Evolutionary conservation across 768 basidiomycete species (phyloP).

Genomic region (Termitomyces sp.): DNA sequence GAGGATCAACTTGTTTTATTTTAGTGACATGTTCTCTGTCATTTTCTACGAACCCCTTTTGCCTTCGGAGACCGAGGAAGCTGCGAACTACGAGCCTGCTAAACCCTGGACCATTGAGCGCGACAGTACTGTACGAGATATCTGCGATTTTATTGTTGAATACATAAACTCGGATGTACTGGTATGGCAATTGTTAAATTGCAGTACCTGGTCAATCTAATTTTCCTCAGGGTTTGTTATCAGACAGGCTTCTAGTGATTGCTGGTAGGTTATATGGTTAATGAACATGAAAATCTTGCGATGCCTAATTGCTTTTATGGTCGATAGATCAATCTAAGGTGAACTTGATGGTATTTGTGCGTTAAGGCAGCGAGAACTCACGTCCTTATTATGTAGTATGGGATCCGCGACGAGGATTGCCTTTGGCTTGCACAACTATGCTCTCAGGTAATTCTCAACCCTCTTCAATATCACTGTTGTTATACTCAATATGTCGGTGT

Average conservation of each 20-base stretch:
- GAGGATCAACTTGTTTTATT: conserved; percentile 2
- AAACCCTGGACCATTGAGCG: conserved; percentile 33
- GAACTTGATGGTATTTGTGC: conserved; percentile 6
- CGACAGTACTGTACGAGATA: conserved; percentile 57
- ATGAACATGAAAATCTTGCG: background rate
- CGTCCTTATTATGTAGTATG: conserved; percentile 35
- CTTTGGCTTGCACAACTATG: conserved; percentile 55
- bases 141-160: conserved; percentile 77
- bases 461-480: too few relatives aligned
- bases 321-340: conserved; percentile 66
- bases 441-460: conserved; percentile 31
- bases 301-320: background rate
- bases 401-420: conserved; percentile 56
- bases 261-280: conserved; percentile 42
- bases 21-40: conserved; percentile 62
- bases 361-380: background rate
- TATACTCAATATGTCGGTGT: background rate
- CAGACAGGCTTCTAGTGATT: conserved; percentile 62
- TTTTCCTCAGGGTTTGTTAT: conserved; percentile 53
- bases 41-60: conserved; percentile 51
- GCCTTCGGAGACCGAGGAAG: conserved; percentile 39
- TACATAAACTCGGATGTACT: conserved; percentile 81
- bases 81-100: conserved; percentile 45
- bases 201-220: background rate
- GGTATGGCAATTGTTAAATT: conserved; percentile 31